Percentiles rank a stretch among this genome's conserved stretches.
Conservation (phyloP, 768 basidiomycete species). For the Coprinellus micaceus region DNA sequence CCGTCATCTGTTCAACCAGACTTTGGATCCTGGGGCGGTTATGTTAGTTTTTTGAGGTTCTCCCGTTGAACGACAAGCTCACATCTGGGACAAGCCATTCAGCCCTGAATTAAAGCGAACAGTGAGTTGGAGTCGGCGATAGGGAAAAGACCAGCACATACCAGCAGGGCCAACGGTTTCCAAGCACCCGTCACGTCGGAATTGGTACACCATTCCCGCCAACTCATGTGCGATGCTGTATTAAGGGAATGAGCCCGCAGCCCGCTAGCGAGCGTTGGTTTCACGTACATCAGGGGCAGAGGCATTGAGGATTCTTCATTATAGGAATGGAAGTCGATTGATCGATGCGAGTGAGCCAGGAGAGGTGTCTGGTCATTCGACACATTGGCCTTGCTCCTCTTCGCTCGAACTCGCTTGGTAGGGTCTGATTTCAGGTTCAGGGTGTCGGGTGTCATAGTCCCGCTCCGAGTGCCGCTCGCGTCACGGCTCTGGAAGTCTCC, state of each 20-base stretch:
- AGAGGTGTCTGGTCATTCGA: conserved; percentile 54
- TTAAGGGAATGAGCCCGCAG: background rate
- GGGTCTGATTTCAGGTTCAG: conserved; percentile 38
- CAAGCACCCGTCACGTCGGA: conserved; percentile 75
- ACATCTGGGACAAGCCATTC: conserved; percentile 75
- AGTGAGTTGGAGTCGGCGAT: background rate
- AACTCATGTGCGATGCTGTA: conserved; percentile 80
- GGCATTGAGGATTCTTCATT: conserved; percentile 65
- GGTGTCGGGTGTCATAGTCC: conserved; percentile 33
- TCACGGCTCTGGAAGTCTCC: conserved; percentile 21
- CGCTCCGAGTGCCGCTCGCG: conserved; percentile 24
- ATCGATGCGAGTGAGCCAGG: conserved; percentile 49
- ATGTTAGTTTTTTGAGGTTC: background rate
- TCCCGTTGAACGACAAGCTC: conserved; percentile 16
- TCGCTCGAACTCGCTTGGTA: conserved; percentile 66
- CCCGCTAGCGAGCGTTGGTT: too few relatives aligned
- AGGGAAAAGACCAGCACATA: conserved; percentile 22
- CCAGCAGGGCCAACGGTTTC: conserved; percentile 91
- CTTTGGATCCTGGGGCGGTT: conserved; percentile 57
- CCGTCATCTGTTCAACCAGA: conserved; percentile 81
- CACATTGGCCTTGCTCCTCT: conserved; percentile 62
- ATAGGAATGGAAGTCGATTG: conserved; percentile 58
- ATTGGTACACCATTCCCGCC: conserved; percentile 61
- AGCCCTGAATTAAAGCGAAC: conserved; percentile 41
- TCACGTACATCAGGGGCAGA: conserved; percentile 69